phyloP scores from a whole-genome alignment of 1,284 basidiomycete species.

The Inonotus hispidus region DNA sequence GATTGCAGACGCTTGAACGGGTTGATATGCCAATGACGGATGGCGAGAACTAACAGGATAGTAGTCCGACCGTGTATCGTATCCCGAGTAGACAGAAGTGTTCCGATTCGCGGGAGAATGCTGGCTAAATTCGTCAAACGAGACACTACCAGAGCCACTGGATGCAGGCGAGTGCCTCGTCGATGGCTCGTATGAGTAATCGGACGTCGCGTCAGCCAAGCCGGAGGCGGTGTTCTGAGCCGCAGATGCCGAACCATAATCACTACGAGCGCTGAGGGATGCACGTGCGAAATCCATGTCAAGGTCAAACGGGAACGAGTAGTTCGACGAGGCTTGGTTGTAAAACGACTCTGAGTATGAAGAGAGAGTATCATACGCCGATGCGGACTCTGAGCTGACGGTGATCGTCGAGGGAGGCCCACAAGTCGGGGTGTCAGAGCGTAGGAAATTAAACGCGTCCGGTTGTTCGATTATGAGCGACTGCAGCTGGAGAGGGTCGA shows the following conservation, averaged over 20 bases:
- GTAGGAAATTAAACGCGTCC: slow-evolving; percentile 56
- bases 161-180: slow-evolving; percentile 12
- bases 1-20: slow-evolving; percentile 7
- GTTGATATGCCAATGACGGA: slow-evolving; percentile 15
- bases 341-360: slow-evolving; percentile 63
- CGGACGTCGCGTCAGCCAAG: slow-evolving; percentile 32
- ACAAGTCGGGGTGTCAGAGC: slow-evolving; percentile 56
- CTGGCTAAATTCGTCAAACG: slow-evolving; percentile 44
- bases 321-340: slow-evolving; percentile 44
- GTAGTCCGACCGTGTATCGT: slow-evolving; percentile 21
- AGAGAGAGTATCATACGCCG: slow-evolving; percentile 57
- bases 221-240: slow-evolving; percentile 35
- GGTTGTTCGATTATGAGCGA: slow-evolving; percentile 56
- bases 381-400: slow-evolving; percentile 66
- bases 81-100: slow-evolving; percentile 36
- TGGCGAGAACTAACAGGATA: slow-evolving; percentile 37
- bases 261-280: slow-evolving; percentile 40
- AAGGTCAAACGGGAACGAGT: slow-evolving; percentile 52
- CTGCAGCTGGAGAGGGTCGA: slow-evolving; percentile 57
- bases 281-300: slow-evolving; percentile 69
- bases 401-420: slow-evolving; percentile 74
- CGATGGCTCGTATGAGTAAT: slow-evolving; percentile 13
- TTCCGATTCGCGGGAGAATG: slow-evolving; percentile 45
- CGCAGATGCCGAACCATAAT: slow-evolving; percentile 39
- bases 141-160: slow-evolving; percentile 2